Base-by-base conservation (phyloP, 202 grass and related monocot genomes). In the Schoenoplectus tabernaemontani region DNA sequence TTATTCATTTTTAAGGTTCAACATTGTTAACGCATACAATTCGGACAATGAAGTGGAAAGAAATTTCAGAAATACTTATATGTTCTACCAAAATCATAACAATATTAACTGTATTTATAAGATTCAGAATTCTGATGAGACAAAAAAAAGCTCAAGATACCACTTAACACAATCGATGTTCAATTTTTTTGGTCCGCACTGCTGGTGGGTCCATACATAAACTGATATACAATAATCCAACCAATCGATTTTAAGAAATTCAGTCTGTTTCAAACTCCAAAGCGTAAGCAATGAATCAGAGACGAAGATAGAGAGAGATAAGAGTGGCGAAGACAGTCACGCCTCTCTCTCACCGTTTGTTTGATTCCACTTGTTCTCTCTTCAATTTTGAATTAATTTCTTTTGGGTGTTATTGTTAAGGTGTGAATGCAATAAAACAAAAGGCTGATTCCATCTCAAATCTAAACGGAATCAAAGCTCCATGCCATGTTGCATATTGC, bases 361-460 rank as follows among this genome's bases (percentile, higher is more conserved):
- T 75, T 44, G 19, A 44, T 69, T 44, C 9, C 43, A 15, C 46
- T 50, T 15, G 11, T 50, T 50, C 15, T 50, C 46, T 33, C 24
- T 32, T 62, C 5, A 32, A 28, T 77, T 22, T 50, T 9, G 15
- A 16, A 5, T 48, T 0, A 11, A 42, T 64, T 9, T 39, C 4
- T 7, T 10, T 67, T 34, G 17, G 24, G 24, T n/a, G 12, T 54
- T 4, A 0, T 38, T 80, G 59, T 34, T 79, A 28, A 50, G 28
- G 77, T 80, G 77, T 80, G 77, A 80, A 80, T 47, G 57, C 77
- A 80, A 65, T 51, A 46, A 64, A 33, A 28, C 3, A 13, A 65
- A 56, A 11, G 60, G 77, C 7, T 48, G 13, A 48, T 13, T 48
- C 13, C 44, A 48, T 7, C 9, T 48, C 44, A 48, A 48, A 48